A percentile compares a stretch with the other conserved stretches of the same genome.
These are phyloP conservation scores for Salix viminalis DNA, from an alignment of 345 rosid genomes.

Conservation along the genomic window DNA sequence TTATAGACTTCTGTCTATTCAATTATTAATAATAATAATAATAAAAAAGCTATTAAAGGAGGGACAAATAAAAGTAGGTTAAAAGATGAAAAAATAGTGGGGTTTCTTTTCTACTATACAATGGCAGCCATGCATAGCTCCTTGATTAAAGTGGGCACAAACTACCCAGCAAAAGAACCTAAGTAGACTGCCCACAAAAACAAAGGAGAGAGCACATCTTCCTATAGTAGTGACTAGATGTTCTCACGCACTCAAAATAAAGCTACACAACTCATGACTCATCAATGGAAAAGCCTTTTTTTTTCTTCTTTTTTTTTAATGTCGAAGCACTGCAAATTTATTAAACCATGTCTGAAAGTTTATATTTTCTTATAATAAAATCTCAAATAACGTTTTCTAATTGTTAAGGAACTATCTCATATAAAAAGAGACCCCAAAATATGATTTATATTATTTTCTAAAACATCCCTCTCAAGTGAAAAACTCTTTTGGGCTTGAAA, in stretches of 20 bases:
- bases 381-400: too few species aligned
- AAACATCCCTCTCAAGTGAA: too few species aligned
- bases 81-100: neutral
- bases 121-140: neutral
- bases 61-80: neutral
- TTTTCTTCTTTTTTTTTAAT: too few species aligned
- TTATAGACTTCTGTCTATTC: neutral
- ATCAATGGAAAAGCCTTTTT: neutral
- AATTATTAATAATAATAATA: neutral
- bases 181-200: neutral
- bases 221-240: constrained; percentile 7
- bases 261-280: neutral
- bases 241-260: neutral
- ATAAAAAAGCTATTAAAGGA: too few species aligned
- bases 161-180: constrained; percentile 3
- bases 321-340: neutral
- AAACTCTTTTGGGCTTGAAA: accelerated
- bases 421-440: too few species aligned
- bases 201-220: constrained; percentile 1
- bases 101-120: neutral
- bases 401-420: too few species aligned
- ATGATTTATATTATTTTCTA: too few species aligned
- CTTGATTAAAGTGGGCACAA: constrained; percentile 10
- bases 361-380: too few species aligned
- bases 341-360: too few species aligned